Percentiles rank a stretch among this genome's conserved stretches.
phyloP scores from a whole-genome alignment of 768 basidiomycete genomes.

The Serendipita sp. region DNA sequence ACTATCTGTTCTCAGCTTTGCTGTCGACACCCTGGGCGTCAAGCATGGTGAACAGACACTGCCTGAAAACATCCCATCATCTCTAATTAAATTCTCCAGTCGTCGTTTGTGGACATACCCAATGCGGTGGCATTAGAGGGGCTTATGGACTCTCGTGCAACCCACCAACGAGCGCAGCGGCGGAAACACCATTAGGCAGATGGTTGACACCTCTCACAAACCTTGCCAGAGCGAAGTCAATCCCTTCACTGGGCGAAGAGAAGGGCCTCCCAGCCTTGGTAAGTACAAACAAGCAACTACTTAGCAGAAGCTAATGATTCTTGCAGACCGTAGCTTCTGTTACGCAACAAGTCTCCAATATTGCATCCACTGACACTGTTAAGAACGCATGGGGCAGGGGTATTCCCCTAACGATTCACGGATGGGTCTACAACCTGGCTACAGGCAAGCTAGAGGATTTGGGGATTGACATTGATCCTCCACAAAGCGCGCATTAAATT shows the following conservation, averaged over 20 bases:
- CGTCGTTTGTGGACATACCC: conserved; percentile 65
- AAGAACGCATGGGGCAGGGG: conserved; percentile 21
- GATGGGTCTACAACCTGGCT: conserved; percentile 54
- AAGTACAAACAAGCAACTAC: background rate
- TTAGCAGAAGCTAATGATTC: background rate
- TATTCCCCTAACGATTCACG: conserved; percentile 39
- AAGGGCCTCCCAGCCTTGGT: conserved; percentile 7
- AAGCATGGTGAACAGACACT: conserved; percentile 49
- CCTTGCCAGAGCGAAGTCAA: conserved; percentile 21
- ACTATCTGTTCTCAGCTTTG: conserved; percentile 57
- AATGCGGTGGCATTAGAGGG: conserved; percentile 46
- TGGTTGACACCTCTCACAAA: conserved; percentile 59
- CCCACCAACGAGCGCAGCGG: conserved; percentile 23
- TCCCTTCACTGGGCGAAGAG: conserved; percentile 3
- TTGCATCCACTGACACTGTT: conserved; percentile 19
- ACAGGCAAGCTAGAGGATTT: conserved; percentile 45
- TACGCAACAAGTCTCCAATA: conserved; percentile 17
- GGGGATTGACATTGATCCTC: conserved; percentile 13
- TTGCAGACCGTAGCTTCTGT: background rate
- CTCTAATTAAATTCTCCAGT: conserved; percentile 28
- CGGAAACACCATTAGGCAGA: conserved; percentile 37
- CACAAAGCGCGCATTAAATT: background rate
- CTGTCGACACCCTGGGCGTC: conserved; percentile 47
- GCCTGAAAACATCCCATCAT: conserved; percentile 12
- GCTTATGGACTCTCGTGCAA: background rate